Conservation (phyloP, 139 green algal genomes). For the Eudorina sp. region DNA sequence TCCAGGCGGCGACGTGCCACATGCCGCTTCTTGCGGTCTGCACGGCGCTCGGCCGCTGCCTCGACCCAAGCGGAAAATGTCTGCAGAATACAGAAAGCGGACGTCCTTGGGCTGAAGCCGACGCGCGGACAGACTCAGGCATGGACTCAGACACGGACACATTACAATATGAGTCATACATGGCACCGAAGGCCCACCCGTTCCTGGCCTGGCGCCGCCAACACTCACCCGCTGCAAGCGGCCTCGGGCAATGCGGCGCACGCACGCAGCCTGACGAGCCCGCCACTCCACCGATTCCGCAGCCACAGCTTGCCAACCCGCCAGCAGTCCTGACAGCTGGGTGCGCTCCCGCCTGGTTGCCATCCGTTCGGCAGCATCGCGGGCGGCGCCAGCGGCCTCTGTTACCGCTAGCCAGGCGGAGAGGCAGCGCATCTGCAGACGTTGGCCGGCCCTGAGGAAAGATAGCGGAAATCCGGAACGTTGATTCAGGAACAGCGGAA, state of each 20-base stretch:
- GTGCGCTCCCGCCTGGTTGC: not conserved
- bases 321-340: not conserved
- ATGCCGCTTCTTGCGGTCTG: no score
- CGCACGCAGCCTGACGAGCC: not conserved
- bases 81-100: not conserved
- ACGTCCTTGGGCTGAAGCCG: no score
- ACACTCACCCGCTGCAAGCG: not conserved
- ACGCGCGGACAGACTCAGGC: no score
- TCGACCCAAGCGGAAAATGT: not conserved
- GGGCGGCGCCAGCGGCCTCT: not conserved
- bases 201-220: no score
- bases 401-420: not conserved
- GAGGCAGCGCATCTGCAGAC: not conserved
- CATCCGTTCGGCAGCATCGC: not conserved
- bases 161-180: no score
- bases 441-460: not conserved
- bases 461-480: no score
- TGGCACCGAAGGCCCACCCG: no score
- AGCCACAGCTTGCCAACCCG: conserved; percentile 1
- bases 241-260: not conserved
- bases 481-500: no score
- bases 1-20: not conserved
- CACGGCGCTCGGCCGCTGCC: not conserved
- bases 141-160: no score
- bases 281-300: not conserved